These are phyloP conservation scores for Aspergillus pseudonomiae DNA, from an alignment of 2,329 filamentous ascomycete genomes.

Conservation along the genomic window DNA sequence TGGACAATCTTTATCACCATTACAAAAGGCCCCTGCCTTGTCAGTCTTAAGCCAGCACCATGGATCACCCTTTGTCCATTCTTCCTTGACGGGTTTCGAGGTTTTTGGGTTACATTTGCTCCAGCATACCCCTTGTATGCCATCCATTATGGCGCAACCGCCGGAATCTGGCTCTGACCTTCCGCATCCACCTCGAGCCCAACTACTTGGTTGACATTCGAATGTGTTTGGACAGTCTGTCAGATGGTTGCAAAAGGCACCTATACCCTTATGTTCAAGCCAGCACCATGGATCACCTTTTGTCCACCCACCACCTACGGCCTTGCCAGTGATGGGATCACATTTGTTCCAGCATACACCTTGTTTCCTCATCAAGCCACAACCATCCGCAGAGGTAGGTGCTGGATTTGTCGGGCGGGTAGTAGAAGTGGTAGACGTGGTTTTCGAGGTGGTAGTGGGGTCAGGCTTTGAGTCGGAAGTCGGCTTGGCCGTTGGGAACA, in stretches of 20 bases:
- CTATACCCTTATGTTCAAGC: not conserved
- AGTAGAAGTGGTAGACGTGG: not conserved
- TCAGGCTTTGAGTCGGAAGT: not conserved
- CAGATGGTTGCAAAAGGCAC: slow-evolving; percentile 5
- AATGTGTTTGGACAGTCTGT: not conserved
- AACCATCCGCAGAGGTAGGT: not conserved
- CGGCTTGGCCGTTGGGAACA: not conserved
- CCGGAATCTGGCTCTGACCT: no score
- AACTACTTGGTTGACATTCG: slow-evolving; percentile 6
- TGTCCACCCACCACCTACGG: not conserved
- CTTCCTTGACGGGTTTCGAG: not conserved
- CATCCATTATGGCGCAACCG: no score
- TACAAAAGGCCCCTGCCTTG: slow-evolving; percentile 6
- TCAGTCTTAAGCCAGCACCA: slow-evolving; percentile 9
- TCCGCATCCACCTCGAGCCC: not conserved
- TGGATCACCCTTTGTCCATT: slow-evolving; percentile 2
- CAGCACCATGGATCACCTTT: slow-evolving; percentile 10
- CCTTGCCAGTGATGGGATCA: slow-evolving; percentile 1
- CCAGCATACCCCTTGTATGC: no score
- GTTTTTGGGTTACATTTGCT: slow-evolving; percentile 7
- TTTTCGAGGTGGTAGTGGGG: not conserved
- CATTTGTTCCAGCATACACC: slow-evolving; percentile 11
- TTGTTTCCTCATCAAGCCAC: not conserved
- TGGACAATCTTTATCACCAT: not conserved
- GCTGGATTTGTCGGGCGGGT: not conserved